phyloP scores from a whole-genome alignment of 2,329 filamentous ascomycete genomes.

The Alternaria incomplexa region DNA sequence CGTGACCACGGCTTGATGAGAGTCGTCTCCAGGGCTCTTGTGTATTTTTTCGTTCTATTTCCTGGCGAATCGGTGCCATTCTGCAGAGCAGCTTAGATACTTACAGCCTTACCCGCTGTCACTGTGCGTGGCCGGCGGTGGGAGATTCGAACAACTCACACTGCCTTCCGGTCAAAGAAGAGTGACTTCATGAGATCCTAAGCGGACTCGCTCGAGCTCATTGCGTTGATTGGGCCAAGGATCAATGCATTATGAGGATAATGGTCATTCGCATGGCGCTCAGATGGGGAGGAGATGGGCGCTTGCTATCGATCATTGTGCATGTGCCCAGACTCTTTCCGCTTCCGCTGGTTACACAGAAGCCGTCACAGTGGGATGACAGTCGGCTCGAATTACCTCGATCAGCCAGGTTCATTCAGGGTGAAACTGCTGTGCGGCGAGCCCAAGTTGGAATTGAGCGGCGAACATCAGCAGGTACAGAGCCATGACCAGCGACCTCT shows the following conservation, averaged over 20 bases:
- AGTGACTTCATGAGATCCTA: slow-evolving; percentile 6
- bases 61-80: slow-evolving; percentile 10
- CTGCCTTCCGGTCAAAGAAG: slow-evolving; percentile 21
- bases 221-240: slow-evolving; percentile 11
- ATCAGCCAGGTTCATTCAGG: neutral
- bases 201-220: neutral
- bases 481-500: neutral
- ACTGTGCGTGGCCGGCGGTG: slow-evolving; percentile 37
- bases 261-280: slow-evolving; percentile 20
- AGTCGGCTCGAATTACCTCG: slow-evolving; percentile 16
- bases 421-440: neutral
- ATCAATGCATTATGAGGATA: slow-evolving; percentile 11
- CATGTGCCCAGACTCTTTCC: slow-evolving; percentile 13
- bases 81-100: slow-evolving; percentile 16
- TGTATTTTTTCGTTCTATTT: slow-evolving; percentile 16
- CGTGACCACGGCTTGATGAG: slow-evolving; percentile 16
- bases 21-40: slow-evolving; percentile 13
- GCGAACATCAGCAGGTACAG: neutral
- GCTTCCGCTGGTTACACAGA: slow-evolving; percentile 34
- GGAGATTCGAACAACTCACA: slow-evolving; percentile 38
- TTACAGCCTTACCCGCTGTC: slow-evolving; percentile 19
- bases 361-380: slow-evolving; percentile 21
- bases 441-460: neutral
- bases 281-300: slow-evolving; percentile 11
- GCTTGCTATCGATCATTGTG: slow-evolving; percentile 6